phyloP scores from a whole-genome alignment of 2,329 filamentous ascomycete species.

The Tolypocladium amazonense region DNA sequence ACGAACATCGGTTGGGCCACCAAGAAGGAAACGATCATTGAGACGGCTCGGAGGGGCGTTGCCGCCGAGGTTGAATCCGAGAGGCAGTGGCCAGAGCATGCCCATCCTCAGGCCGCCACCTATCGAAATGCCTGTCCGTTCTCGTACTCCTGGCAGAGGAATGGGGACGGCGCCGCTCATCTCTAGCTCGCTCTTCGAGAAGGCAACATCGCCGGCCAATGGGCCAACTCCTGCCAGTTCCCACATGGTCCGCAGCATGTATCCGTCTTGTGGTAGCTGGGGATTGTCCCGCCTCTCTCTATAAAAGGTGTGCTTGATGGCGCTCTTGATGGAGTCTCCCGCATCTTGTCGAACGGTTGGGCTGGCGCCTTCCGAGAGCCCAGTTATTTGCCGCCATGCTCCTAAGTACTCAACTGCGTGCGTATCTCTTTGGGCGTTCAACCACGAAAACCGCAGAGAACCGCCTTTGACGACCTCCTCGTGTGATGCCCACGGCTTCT shows the following conservation, averaged over 20 bases:
- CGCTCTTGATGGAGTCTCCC: conserved; percentile 84
- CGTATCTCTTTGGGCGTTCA: conserved; percentile 50
- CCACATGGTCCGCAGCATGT: conserved; percentile 64
- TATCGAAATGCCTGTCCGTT: conserved; percentile 68
- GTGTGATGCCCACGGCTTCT: conserved; percentile 89
- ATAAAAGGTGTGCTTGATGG: conserved; percentile 69
- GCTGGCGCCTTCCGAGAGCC: conserved; percentile 63
- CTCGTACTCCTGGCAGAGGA: conserved; percentile 55
- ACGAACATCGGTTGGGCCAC: conserved; percentile 87
- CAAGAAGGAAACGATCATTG: conserved; percentile 91
- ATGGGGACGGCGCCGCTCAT: conserved; percentile 66
- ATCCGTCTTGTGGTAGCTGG: conserved; percentile 72
- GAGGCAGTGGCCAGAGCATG: conserved; percentile 69
- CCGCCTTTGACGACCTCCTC: conserved; percentile 80
- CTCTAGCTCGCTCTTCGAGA: conserved; percentile 86
- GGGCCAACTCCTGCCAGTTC: conserved; percentile 85
- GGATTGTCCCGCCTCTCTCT: conserved; percentile 76
- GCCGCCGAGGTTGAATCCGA: conserved; percentile 41
- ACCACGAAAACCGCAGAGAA: conserved; percentile 66
- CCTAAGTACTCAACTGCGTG: conserved; percentile 75
- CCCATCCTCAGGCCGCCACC: conserved; percentile 75
- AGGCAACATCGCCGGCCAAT: conserved; percentile 81
- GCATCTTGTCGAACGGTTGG: conserved; percentile 75
- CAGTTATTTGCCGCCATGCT: conserved; percentile 82
- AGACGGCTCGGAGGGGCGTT: conserved; percentile 61